A percentile compares a stretch with the other conserved stretches of the same genome.
Conservation (phyloP, 2,329 filamentous ascomycete genomes). For the Ophiostoma pallidulum region DNA sequence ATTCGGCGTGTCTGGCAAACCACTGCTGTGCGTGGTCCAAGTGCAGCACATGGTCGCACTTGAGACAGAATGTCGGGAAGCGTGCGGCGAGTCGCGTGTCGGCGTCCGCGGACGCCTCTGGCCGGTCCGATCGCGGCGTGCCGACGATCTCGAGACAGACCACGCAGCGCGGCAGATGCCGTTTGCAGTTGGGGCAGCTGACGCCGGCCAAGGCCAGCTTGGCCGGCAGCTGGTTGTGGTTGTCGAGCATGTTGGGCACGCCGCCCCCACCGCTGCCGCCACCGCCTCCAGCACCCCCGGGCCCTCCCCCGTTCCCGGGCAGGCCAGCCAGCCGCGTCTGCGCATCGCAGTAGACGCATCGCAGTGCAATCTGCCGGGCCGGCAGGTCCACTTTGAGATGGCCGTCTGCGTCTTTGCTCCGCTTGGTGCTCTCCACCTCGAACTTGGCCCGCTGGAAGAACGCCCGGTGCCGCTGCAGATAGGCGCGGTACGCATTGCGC, state of each 20-base stretch:
- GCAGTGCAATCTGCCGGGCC: constrained; percentile 60
- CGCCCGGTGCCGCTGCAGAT: constrained; percentile 61
- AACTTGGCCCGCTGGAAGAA: constrained; percentile 71
- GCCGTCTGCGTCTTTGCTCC: constrained; percentile 44
- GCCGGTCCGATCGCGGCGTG: constrained; percentile 50
- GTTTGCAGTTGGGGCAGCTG: constrained; percentile 56
- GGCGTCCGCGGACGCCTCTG: constrained; percentile 40
- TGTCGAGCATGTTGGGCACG: constrained; percentile 3
- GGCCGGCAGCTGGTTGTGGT: constrained; percentile 46
- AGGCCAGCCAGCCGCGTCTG: constrained; percentile 45
- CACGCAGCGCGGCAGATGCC: constrained; percentile 57
- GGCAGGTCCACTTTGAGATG: constrained; percentile 54
- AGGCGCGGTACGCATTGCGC: constrained; percentile 61
- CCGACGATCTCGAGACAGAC: constrained; percentile 60
- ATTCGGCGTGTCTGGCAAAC: constrained; percentile 56
- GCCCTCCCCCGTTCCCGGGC: no score
- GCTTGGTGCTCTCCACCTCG: constrained; percentile 64
- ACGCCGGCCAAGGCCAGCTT: constrained; percentile 50
- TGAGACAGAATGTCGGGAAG: constrained; percentile 60
- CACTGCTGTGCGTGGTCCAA: constrained; percentile 58
- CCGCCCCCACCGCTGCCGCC: constrained; percentile 4
- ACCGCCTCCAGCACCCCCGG: constrained; percentile 1
- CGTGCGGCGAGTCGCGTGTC: constrained; percentile 40
- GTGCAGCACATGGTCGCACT: constrained; percentile 59
- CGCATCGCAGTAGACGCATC: constrained; percentile 67